Base-by-base conservation (phyloP, 2,329 filamentous ascomycete genomes). In the Daldinia sp. region DNA sequence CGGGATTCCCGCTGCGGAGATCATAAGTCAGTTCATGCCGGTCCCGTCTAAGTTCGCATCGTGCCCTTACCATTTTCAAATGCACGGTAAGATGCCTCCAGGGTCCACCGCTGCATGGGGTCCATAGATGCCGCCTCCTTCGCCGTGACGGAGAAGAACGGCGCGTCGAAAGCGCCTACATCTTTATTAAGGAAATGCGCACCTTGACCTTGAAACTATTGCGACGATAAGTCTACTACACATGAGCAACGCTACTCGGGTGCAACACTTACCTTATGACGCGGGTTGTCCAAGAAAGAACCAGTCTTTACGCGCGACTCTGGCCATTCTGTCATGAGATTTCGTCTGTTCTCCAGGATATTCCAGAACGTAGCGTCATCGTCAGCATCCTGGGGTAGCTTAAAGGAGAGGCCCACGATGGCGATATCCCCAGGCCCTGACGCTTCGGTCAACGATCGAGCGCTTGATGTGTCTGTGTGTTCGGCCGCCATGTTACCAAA, bases 361-460 rank as follows among this genome's bases (percentile, higher is more conserved):
- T 79, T 72, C 80, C 79, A 81, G 15, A 81, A 76, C n/a, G 57
- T 62, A 3, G 54, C 57, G 4, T 75, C 76, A 28, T 79, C 73
- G 0, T 76, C 71, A 1, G 74, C 67, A 13, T 73, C 77, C 20
- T 79, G 76, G 0, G 81, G 81, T 1, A 82, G 74, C 62, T 78
- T 79, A 60, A 79, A 79, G 12, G 68, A 60, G 1, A 71, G 56
- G 4, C 69, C 65, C 4, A 63, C 41, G 23, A 70, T 30, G 2
- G 68, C 68, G 5, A 70, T 30, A 56, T 56, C 53, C 23, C 51
- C 51, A 30, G 51, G 9, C n/a, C 51, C 53, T 30, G 37, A n/a
- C 53, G 23, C 4, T 18, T 56, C 53, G 18, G 53, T 30, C 18
- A 42, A 56, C 23, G 53, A 56, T 15, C 35, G 53, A 15, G 35